Conservation (phyloP, 352 stramenopile species). For the Globisporangium viniferum region DNA sequence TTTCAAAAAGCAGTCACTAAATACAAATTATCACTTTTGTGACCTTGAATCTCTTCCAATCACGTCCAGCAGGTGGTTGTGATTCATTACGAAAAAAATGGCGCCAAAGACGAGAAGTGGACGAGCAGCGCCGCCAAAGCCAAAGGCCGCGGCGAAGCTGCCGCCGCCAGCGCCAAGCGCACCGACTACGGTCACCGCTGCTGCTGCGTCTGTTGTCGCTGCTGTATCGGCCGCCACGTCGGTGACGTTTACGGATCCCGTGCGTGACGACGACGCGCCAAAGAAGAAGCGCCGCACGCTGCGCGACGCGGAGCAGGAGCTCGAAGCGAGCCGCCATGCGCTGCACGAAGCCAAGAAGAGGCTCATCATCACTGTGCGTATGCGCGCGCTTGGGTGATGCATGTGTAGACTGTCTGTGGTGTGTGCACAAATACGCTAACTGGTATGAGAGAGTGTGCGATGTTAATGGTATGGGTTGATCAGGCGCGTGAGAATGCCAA, state of each 20-base stretch:
- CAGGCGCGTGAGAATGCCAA: conserved; percentile 82
- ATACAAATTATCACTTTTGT: not conserved
- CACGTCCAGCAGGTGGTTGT: not conserved
- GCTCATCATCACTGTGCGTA: conserved; percentile 56
- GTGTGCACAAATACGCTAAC: not conserved
- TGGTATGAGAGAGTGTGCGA: not conserved
- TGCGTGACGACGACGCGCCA: conserved; percentile 23
- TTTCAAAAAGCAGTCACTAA: no score
- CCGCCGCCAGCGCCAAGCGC: not conserved
- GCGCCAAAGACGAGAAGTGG: conserved; percentile 9
- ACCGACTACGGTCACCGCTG: not conserved
- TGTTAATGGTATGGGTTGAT: not conserved
- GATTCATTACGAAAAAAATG: not conserved
- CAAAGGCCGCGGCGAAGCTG: not conserved
- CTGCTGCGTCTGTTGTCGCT: not conserved
- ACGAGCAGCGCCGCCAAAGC: not conserved
- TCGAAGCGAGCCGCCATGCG: conserved; percentile 39
- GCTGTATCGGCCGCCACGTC: not conserved
- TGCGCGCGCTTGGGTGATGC: no score
- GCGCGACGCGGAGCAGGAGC: conserved; percentile 61
- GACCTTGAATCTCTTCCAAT: no score
- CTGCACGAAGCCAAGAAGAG: conserved; percentile 60
- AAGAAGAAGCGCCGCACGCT: conserved; percentile 72
- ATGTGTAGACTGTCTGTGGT: not conserved
- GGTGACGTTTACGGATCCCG: not conserved